Conservation (phyloP, 176 grass and related monocot genomes). For the Carex kokanica region DNA sequence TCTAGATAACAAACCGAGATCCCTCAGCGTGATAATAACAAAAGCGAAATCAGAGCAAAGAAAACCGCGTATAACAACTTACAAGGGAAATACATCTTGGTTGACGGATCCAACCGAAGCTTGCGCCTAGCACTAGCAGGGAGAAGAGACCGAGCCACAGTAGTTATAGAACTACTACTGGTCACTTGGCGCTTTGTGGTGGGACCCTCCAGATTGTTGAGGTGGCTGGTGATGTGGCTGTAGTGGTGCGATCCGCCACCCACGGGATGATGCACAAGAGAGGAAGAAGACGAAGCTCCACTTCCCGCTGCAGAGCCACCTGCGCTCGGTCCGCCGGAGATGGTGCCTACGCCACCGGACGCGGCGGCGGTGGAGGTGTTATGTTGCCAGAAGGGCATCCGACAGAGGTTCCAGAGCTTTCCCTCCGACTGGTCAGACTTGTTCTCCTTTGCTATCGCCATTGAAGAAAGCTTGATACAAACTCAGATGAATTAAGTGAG, state of each 20-base stretch:
- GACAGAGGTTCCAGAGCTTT: conserved; percentile 88
- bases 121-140: conserved; percentile 53
- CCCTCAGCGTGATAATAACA: not conserved
- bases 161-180: conserved; percentile 50
- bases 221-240: conserved; percentile 34
- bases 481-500: too few species aligned
- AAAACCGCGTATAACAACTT: conserved; percentile 24
- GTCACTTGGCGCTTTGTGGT: conserved; percentile 15
- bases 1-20: not conserved
- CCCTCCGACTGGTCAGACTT: conserved; percentile 41
- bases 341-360: not conserved
- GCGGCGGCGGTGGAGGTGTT: not conserved
- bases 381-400: conserved; percentile 79
- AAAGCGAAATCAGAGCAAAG: not conserved
- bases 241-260: conserved; percentile 43
- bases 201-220: conserved; percentile 19
- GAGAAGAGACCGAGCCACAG: conserved; percentile 70
- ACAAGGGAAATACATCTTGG: conserved; percentile 98
- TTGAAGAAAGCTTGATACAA: conserved; percentile 30
- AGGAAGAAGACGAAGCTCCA: conserved; percentile 40
- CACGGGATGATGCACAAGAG: conserved; percentile 48
- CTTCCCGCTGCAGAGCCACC: conserved; percentile 22
- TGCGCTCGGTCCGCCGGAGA: conserved; percentile 26
- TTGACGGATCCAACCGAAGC: conserved; percentile 81
- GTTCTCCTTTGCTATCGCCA: conserved; percentile 73